Evolutionary conservation across 2,329 filamentous ascomycete genomes (phyloP).

Genomic region (Didymella segeticola): DNA sequence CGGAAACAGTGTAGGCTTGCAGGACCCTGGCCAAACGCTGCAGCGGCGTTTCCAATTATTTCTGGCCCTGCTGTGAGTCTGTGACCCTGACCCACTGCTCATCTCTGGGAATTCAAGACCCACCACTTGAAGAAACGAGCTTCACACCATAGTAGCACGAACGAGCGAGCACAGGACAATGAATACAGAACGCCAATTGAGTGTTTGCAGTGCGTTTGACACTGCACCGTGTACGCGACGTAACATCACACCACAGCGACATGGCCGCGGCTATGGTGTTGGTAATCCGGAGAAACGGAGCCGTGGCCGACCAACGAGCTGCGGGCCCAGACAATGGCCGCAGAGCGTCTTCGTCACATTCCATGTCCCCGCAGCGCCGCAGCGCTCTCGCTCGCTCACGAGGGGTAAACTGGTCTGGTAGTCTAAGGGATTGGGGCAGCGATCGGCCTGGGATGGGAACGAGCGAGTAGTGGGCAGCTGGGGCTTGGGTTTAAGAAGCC

Average conservation of each 20-base stretch:
- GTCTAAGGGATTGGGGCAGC: conserved; percentile 13
- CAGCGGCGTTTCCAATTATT: neutral
- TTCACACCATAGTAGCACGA: neutral
- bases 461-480: too few species aligned
- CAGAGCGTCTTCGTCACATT: conserved; percentile 39
- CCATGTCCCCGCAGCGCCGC: conserved; percentile 42
- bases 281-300: conserved; percentile 39
- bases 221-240: neutral
- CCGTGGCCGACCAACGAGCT: conserved; percentile 17
- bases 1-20: conserved; percentile 1
- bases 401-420: conserved; percentile 28
- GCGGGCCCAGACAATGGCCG: conserved; percentile 42
- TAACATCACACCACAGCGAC: conserved; percentile 20
- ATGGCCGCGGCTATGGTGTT: conserved; percentile 24
- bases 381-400: conserved; percentile 22
- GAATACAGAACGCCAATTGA: neutral
- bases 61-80: neutral
- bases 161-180: neutral
- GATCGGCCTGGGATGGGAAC: conserved; percentile 16
- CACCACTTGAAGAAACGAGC: neutral
- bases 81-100: conserved; percentile 5
- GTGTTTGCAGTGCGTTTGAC: neutral
- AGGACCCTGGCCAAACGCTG: conserved; percentile 6
- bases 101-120: neutral
- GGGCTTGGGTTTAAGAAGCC: conserved; percentile 34